Conservation (phyloP, 2,329 filamentous ascomycete genomes). For the Aspergillus luchuensis region DNA sequence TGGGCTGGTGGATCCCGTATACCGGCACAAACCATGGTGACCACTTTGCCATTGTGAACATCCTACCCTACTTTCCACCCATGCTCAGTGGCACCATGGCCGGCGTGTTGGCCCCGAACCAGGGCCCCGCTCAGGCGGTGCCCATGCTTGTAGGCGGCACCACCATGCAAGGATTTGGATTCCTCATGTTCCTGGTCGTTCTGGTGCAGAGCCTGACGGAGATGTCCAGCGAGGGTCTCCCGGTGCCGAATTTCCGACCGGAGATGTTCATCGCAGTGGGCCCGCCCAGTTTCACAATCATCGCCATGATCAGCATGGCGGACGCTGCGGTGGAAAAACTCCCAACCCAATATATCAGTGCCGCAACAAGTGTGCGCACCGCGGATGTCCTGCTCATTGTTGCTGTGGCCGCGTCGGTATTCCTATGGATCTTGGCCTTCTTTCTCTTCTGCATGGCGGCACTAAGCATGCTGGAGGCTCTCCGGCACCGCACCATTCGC, state of each 20-base stretch:
- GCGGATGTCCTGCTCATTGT: conserved; percentile 45
- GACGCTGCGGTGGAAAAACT: conserved; percentile 38
- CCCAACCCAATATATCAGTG: conserved; percentile 32
- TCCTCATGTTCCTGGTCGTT: conserved; percentile 48
- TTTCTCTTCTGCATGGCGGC: conserved; percentile 54
- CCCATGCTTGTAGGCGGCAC: conserved; percentile 49
- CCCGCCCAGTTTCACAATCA: conserved; percentile 46
- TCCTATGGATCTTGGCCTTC: conserved; percentile 53
- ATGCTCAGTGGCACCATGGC: conserved; percentile 45
- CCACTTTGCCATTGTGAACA: conserved; percentile 14
- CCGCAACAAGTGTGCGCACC: conserved; percentile 25
- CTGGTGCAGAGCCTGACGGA: conserved; percentile 48
- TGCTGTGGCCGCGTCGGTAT: conserved; percentile 46
- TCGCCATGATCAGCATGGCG: conserved; percentile 53
- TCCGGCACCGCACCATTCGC: neutral
- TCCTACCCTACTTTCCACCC: conserved; percentile 26
- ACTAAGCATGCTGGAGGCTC: conserved; percentile 36
- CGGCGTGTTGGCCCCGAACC: conserved; percentile 31
- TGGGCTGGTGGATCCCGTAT: conserved; percentile 13
- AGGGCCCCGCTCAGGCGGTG: conserved; percentile 36
- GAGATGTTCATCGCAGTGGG: conserved; percentile 59
- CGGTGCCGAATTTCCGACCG: conserved; percentile 43
- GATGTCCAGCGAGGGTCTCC: conserved; percentile 47
- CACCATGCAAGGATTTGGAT: conserved; percentile 50
- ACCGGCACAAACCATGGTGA: conserved; percentile 1